Percentiles rank a stretch among this genome's conserved stretches.
Evolutionary conservation across 129 eudicot genomes (phyloP).

Genomic region (Ambrosia artemisiifolia): DNA sequence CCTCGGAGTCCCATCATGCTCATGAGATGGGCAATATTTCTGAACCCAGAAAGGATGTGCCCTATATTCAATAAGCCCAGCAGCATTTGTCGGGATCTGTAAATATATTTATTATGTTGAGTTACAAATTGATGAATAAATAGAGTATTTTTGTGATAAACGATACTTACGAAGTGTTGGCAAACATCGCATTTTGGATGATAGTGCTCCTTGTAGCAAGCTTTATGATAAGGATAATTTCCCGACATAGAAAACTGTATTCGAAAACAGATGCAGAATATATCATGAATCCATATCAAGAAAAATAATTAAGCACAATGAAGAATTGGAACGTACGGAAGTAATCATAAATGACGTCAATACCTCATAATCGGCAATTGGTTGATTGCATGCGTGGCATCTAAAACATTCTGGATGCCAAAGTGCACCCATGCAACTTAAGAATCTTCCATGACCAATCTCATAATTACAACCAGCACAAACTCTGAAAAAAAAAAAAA

Average conservation of each 20-base stretch:
- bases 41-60: conserved; percentile 94
- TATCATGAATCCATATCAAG: neutral
- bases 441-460: conserved; percentile 84
- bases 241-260: conserved; percentile 79
- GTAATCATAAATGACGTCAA: conserved; percentile 8
- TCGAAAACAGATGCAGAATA: neutral
- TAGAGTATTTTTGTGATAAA: neutral
- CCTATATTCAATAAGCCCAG: conserved; percentile 82
- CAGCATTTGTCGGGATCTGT: conserved; percentile 79
- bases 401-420: conserved; percentile 98
- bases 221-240: conserved; percentile 68
- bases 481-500: conserved; percentile 44
- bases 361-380: conserved; percentile 92
- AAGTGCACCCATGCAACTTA: conserved; percentile 89
- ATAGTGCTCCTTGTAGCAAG: conserved; percentile 82
- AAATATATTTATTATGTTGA: conserved; percentile 14
- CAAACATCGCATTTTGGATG: conserved; percentile 90
- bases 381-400: conserved; percentile 87
- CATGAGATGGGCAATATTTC: conserved; percentile 81
- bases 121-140: neutral
- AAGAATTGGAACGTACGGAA: neutral
- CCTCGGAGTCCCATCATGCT: conserved; percentile 83
- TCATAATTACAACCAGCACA: conserved; percentile 91
- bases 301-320: neutral
- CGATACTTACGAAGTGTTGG: conserved; percentile 72